Base-by-base conservation (phyloP, 306 rosid species). In the Corylus heterophylla region DNA sequence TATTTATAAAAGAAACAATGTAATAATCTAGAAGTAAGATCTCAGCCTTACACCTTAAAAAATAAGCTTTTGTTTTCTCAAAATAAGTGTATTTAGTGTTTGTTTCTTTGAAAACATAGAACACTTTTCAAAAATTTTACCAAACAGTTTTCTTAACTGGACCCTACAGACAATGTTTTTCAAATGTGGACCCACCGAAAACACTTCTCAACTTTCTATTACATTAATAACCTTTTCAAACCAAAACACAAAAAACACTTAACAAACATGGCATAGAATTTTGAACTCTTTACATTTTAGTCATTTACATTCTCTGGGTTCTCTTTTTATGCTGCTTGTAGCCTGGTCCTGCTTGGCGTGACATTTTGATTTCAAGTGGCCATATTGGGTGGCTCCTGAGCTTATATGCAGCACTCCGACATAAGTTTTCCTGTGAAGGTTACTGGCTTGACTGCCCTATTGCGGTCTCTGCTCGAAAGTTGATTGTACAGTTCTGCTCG, bases 281-380 rank as follows among this genome's bases (percentile, higher is more conserved):
- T 74, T 72, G 18, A 56, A 62, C 82, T 66, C 56, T 16, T 55
- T 73, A 54, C 79, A 18, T 70, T 72, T 72, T 59, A 35, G 45
- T 39, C 39, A 73, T 74, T 79, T 73, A 86, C 78, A 18, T 39
- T 70, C 72, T 73, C 48, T 64, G 75, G 74, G 74, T 75, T 56
- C 14, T 13, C 74, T 75, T 71, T 82, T 76, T 31, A 73, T 85
- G 79, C 83, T 86, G 66, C 71, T 67, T 91, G 92, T 89, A 94
- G 98, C 98, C 92, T 78, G 97, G 97, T 83, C 87, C 92, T 49
- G 90, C 90, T 72, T 94, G 98, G 98, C 88, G 77, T 76, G 98
- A 88, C 70, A 85, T 94, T 79, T 85, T 92, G 86, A 78, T 92
- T 79, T 82, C 88, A 81, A 86, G 91, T 74, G 90, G 92, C 72